Base-by-base conservation (phyloP, 116 monocot genomes). In the Phalaenopsis hybrid region DNA sequence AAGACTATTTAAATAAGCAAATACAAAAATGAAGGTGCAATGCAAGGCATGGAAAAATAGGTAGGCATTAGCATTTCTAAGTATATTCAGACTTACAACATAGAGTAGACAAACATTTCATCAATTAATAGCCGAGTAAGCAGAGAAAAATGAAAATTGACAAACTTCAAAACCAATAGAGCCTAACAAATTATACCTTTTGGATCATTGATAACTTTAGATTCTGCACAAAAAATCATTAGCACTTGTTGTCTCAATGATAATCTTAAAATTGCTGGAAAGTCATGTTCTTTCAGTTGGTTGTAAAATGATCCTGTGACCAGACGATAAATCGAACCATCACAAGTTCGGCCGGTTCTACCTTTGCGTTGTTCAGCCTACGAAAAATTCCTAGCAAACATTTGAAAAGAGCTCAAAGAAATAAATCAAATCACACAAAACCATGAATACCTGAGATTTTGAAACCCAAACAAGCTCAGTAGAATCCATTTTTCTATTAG, bases 331-430 rank as follows among this genome's bases (percentile, higher is more conserved):
- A 95, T 85, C 51, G 83, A 79, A 59, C 95, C 95, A 81, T 95
- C 93, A 93, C 95, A 95, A 16, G 95, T 95, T 74, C 95, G 82
- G 8, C 95, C 95, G 10, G 95, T 95, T 84, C 95, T 92, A 11
- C 95, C 95, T 82, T 85, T 92, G 18, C 95, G 88, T 79, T 95
- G 93, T 10, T 95, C 92, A 80, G 93, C 95, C 95, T 95, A 83
- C 31, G 80, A 13, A 67, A 50, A 78, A 72, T 73, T 68, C 45
- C 18, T 84, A 2, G 51, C 49, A 84, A 51, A 49, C 43, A 58
- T 76, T 44, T 80, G 44, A 21, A 58, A 57, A 6, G 21, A 78
- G 4, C 65, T 76, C 33, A 41, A 17, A 78, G 13, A 57, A 74
- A 69, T 76, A 72, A 18, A 33, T 75, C 4, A 13, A 75, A 85